phyloP scores from a whole-genome alignment of 768 basidiomycete genomes.

The Tricholoma furcatifolium region DNA sequence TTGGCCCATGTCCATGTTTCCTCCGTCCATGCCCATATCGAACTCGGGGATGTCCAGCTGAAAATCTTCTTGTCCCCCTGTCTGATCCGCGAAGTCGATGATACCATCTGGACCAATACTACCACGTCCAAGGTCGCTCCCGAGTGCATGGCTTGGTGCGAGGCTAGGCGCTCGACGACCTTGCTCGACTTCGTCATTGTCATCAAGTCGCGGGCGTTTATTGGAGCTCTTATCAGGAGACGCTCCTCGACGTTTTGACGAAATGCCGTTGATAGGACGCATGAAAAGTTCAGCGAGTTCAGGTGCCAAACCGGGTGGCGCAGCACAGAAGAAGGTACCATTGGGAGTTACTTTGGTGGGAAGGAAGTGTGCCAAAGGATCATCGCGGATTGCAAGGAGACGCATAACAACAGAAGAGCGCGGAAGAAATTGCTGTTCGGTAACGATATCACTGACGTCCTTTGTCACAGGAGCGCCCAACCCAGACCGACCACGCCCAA shows the following conservation, averaged over 20 bases:
- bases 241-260: constrained; percentile 59
- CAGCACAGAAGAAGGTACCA: constrained; percentile 79
- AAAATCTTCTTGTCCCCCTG: constrained; percentile 61
- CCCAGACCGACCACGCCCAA: constrained; percentile 53
- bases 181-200: constrained; percentile 68
- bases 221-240: constrained; percentile 59
- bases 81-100: constrained; percentile 63
- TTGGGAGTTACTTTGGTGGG: constrained; percentile 73
- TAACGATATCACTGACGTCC: constrained; percentile 69
- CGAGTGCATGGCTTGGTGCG: constrained; percentile 58
- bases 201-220: constrained; percentile 59
- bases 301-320: constrained; percentile 79
- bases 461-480: constrained; percentile 53
- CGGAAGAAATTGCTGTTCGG: constrained; percentile 83
- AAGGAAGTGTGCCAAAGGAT: constrained; percentile 83
- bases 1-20: constrained; percentile 31
- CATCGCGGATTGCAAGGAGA: constrained; percentile 79
- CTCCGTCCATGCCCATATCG: constrained; percentile 35
- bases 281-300: constrained; percentile 85
- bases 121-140: constrained; percentile 52
- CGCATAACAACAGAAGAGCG: constrained; percentile 83
- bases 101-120: constrained; percentile 56
- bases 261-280: constrained; percentile 56
- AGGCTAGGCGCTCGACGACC: constrained; percentile 66
- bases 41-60: constrained; percentile 66